Evolutionary conservation across 2,329 filamentous ascomycete species (phyloP), one percentile per base, ranked within the genome.

Genomic region (Fusarium tjaetaba): DNA sequence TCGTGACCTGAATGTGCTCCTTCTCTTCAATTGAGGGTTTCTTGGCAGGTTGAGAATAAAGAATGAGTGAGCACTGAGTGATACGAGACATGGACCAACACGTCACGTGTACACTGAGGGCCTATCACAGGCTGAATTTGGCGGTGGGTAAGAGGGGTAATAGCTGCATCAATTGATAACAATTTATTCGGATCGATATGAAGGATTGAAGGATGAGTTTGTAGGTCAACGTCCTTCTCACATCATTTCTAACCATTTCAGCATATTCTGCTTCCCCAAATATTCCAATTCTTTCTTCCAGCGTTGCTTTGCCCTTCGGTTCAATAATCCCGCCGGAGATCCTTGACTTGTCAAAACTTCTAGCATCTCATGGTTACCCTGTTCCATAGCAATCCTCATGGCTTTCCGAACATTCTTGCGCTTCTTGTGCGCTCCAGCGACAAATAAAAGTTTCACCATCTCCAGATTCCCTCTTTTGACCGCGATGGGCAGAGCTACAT

Each of bases 331-430:
- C 38, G 15, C 24, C n/a, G 58, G 11, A 9, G 14, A 55, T 28
- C n/a, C 49, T 20, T 57, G 41, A 22, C 24, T 24, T 3, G 22
- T 5, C 22, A 60, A n/a, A 60, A 60, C 4, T 16, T 60, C 22
- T 0, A 60, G 39, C 0, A 67, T 51, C 4, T 28, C 4, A 0
- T n/a, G 4, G 3, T 30, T 52, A 1, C 20, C 16, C 3, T 52
- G 26, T 13, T 39, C 39, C 39, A 68, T 32, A 3, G 65, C 45
- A n/a, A 41, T 7, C 22, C 34, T 14, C 11, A 68, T 52, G 4
- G 62, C 52, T 10, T 45, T 67, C 7, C 63, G 14, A 13, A 68
- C 45, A 39, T 67, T 68, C 18, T 36, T 57, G 24, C 30, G 49
- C 13, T 57, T 43, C 24, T 18, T 56, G 4, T 34, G 20, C 24